A percentile compares a stretch with the other conserved stretches of the same genome.
These are phyloP conservation scores for Coccinonectria pachysandricola DNA, from an alignment of 2,329 filamentous ascomycete genomes.

Conservation along the genomic window DNA sequence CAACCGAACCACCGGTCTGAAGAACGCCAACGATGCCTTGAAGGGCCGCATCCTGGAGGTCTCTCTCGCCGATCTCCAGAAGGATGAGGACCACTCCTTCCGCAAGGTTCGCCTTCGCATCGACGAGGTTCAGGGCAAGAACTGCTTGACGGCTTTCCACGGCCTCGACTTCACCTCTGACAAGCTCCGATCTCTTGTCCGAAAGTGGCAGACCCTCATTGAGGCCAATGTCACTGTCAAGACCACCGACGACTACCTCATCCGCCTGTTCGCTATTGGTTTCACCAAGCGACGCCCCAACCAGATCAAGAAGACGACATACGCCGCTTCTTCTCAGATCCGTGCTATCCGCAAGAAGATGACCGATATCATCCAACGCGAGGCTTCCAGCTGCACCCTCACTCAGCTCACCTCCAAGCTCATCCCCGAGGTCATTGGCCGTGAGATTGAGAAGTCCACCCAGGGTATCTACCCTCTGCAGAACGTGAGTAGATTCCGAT, in stretches of 20 bases:
- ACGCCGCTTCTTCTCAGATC: constrained; percentile 94
- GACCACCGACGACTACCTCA: constrained; percentile 99
- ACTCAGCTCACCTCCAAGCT: constrained; percentile 97
- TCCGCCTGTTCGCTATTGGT: constrained; percentile 96
- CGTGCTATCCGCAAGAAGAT: constrained; percentile 99
- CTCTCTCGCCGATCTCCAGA: constrained; percentile 96
- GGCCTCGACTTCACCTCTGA: constrained; percentile 99
- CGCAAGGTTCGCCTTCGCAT: constrained; percentile 98
- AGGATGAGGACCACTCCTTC: constrained; percentile 99
- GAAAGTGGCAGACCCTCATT: constrained; percentile 99
- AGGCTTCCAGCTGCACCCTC: constrained; percentile 89
- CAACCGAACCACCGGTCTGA: constrained; percentile 98
- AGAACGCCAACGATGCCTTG: constrained; percentile 98
- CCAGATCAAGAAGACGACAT: constrained; percentile 99
- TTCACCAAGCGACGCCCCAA: constrained; percentile 99
- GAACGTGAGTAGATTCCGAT: constrained; percentile 57
- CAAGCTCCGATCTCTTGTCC: constrained; percentile 97
- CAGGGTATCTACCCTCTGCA: constrained; percentile 99
- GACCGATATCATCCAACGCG: constrained; percentile 96
- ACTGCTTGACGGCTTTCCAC: constrained; percentile 99
- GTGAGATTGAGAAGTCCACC: constrained; percentile 98
- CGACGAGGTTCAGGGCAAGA: constrained; percentile 99
- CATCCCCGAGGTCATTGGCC: constrained; percentile 97
- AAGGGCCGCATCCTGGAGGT: constrained; percentile 99
- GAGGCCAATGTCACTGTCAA: constrained; percentile 99